These are phyloP conservation scores for Alternaria metachromatica DNA, from an alignment of 2,329 filamentous ascomycete species.

Conservation along the genomic window DNA sequence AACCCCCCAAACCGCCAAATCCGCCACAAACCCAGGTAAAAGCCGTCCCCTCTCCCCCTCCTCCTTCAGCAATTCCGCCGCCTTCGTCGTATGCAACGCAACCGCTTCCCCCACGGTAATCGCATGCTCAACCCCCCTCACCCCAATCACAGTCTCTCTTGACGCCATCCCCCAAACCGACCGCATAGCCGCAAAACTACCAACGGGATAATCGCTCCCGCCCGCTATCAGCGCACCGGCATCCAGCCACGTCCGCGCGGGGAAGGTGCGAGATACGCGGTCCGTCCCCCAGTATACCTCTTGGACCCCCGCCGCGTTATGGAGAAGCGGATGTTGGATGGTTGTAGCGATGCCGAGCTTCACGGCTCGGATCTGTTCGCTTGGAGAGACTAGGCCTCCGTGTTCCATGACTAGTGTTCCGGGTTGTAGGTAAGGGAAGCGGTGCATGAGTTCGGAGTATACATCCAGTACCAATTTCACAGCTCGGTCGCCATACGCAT, in stretches of 20 bases:
- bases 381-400: fast-evolving
- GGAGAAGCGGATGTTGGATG: not conserved
- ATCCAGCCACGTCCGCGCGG: not conserved
- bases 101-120: not conserved
- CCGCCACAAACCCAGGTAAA: not conserved
- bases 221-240: not conserved
- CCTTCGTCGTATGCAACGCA: not conserved
- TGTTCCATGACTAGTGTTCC: not conserved
- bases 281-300: not conserved
- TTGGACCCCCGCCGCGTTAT: not conserved
- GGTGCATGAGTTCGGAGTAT: not conserved
- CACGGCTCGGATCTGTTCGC: not conserved
- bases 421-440: fast-evolving
- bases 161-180: not conserved
- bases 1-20: not conserved
- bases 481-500: not conserved
- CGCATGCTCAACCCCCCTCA: not conserved
- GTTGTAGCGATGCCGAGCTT: fast-evolving
- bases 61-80: not conserved
- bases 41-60: not conserved
- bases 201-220: not conserved
- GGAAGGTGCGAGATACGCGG: not conserved
- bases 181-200: not conserved
- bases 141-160: not conserved
- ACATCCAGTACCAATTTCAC: not conserved